phyloP scores from a whole-genome alignment of 192 early-diverging fungal species.

The Paraglomus brasilianum region DNA sequence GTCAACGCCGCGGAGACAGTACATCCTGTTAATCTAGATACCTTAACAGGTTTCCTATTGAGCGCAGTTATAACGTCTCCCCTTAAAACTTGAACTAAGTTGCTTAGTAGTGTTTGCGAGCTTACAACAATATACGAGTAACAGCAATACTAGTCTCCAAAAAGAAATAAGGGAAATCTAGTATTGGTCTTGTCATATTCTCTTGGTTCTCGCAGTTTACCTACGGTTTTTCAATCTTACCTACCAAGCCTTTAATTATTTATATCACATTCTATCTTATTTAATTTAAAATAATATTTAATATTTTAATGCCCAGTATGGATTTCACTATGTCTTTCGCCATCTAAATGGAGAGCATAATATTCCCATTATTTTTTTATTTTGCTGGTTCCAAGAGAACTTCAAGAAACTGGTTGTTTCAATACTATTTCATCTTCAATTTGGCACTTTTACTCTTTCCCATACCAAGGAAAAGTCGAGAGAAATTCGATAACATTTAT shows the following conservation, averaged over 20 bases:
- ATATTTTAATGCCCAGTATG: conserved; percentile 25
- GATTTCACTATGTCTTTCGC: conserved; percentile 2
- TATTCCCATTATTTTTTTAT: conserved; percentile 24
- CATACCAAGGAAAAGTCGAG: conserved; percentile 3
- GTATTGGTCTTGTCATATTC: too few species aligned
- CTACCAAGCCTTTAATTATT: conserved; percentile 7
- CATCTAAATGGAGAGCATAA: conserved; percentile 27
- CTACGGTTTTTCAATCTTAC: too few species aligned
- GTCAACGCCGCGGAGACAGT: too few species aligned
- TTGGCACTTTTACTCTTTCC: conserved; percentile 2
- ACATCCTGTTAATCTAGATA: too few species aligned
- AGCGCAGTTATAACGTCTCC: too few species aligned
- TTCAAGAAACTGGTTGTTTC: conserved; percentile 19
- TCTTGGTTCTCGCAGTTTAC: too few species aligned
- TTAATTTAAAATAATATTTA: not conserved
- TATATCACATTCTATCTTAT: conserved; percentile 7
- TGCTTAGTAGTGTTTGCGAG: too few species aligned
- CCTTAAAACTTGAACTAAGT: too few species aligned
- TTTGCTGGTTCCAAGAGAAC: conserved; percentile 29
- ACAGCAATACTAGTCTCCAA: too few species aligned
- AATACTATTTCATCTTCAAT: conserved; percentile 6
- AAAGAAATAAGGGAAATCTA: too few species aligned
- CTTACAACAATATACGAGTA: too few species aligned
- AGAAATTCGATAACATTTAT: conserved; percentile 12
- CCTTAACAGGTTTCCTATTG: too few species aligned